Conservation (phyloP, 1,284 basidiomycete species). For the Cryptococcus sp. region DNA sequence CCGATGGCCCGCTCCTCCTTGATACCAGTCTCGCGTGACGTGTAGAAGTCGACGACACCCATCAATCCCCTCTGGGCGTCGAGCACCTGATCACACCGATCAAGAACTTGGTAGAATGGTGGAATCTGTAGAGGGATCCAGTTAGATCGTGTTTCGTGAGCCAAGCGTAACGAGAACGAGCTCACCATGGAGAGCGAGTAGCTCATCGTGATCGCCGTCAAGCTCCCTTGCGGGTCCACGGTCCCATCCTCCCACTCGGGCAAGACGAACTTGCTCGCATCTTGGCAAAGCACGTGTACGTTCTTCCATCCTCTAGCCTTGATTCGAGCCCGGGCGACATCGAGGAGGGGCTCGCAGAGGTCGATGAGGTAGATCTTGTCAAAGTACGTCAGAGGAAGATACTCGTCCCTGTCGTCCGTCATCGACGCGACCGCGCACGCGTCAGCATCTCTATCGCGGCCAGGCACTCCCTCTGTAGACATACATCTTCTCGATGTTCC, state of each 20-base stretch:
- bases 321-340: constrained; percentile 68
- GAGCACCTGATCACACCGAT: constrained; percentile 67
- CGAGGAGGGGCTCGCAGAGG: constrained; percentile 69
- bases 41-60: constrained; percentile 76
- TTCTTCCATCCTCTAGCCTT: constrained; percentile 68
- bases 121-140: constrained; percentile 56
- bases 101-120: constrained; percentile 65
- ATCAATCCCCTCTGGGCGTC: constrained; percentile 64
- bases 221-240: constrained; percentile 57
- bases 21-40: constrained; percentile 60
- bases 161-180: not conserved
- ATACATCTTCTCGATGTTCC: constrained; percentile 73
- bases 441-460: no score
- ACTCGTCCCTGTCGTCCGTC: constrained; percentile 59
- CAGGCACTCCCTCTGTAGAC: not conserved
- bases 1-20: constrained; percentile 61
- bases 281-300: constrained; percentile 69
- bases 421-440: not conserved
- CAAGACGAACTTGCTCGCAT: constrained; percentile 66
- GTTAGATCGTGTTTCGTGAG: no score
- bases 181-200: constrained; percentile 70
- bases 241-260: constrained; percentile 59
- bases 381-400: constrained; percentile 62
- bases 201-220: constrained; percentile 64
- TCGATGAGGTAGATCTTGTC: constrained; percentile 72